Evolutionary conservation across 345 rosid genomes (phyloP).

Genomic region (Eucalyptus guilfoylei): DNA sequence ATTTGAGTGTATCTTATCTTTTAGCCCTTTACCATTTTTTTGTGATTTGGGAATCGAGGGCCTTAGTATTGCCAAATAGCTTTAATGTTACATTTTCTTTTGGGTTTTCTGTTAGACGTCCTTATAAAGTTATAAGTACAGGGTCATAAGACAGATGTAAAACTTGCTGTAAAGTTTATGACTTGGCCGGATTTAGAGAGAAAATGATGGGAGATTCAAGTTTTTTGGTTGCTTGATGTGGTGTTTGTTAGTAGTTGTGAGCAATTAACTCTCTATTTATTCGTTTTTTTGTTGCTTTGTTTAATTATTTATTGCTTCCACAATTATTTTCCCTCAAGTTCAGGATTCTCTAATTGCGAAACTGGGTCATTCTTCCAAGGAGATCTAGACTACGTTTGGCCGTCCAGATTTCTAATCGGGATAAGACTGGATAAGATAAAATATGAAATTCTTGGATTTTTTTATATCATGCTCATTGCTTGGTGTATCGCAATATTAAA

Average conservation of each 20-base stretch:
- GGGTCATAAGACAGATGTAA: background rate
- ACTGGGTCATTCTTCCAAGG: constrained; percentile 4
- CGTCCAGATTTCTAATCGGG: too few relatives aligned
- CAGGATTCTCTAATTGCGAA: constrained; percentile 16
- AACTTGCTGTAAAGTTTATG: background rate
- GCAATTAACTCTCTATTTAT: background rate
- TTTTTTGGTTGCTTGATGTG: background rate
- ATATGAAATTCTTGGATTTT: too few relatives aligned
- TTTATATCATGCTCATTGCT: too few relatives aligned
- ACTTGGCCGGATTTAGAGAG: background rate
- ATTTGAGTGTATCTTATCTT: background rate
- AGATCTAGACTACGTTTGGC: background rate
- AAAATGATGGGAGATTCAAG: background rate
- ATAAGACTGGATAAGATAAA: too few relatives aligned
- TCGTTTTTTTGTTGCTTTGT: background rate
- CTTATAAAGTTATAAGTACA: too few relatives aligned
- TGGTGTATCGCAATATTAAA: too few relatives aligned
- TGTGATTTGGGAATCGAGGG: background rate
- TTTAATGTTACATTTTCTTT: background rate
- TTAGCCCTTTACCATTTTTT: background rate
- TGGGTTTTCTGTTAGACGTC: background rate
- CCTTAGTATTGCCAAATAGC: background rate
- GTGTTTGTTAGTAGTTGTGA: background rate
- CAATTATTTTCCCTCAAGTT: background rate
- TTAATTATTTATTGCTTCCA: background rate